Conservation (phyloP, 2,329 filamentous ascomycete genomes). For the Talaromyces amestolkiae region DNA sequence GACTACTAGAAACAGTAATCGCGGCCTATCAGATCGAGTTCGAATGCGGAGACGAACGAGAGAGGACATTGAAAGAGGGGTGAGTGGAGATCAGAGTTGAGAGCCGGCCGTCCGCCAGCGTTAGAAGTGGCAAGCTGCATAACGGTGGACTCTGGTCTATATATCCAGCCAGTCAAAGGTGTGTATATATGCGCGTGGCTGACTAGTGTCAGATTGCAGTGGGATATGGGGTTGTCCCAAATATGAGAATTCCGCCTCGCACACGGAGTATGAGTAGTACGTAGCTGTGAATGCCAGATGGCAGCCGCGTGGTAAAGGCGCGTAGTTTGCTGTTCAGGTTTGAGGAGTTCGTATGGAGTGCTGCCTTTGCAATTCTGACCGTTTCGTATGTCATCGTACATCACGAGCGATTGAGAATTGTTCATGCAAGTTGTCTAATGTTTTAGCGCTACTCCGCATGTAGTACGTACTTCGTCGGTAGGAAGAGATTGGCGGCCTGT, state of each 20-base stretch:
- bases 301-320: not conserved
- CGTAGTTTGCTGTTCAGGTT: not conserved
- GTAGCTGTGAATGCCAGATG: not conserved
- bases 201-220: conserved; percentile 4
- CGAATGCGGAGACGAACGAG: not conserved
- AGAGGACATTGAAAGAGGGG: not conserved
- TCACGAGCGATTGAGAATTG: not conserved
- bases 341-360: not conserved
- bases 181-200: conserved; percentile 1
- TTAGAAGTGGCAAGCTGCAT: not conserved
- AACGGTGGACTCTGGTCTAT: too few species aligned
- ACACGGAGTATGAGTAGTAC: not conserved
- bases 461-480: not conserved
- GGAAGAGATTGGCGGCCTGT: not conserved
- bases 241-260: not conserved
- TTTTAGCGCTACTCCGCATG: not conserved
- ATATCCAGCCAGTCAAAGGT: not conserved
- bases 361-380: not conserved
- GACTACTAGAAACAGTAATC: not conserved
- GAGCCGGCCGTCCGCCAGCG: not conserved
- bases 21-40: not conserved
- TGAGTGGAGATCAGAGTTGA: not conserved
- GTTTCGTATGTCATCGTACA: not conserved
- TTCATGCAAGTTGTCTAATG: not conserved
- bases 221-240: not conserved